phyloP scores from a whole-genome alignment of 345 rosid species.

The Melastoma malabathricum region DNA sequence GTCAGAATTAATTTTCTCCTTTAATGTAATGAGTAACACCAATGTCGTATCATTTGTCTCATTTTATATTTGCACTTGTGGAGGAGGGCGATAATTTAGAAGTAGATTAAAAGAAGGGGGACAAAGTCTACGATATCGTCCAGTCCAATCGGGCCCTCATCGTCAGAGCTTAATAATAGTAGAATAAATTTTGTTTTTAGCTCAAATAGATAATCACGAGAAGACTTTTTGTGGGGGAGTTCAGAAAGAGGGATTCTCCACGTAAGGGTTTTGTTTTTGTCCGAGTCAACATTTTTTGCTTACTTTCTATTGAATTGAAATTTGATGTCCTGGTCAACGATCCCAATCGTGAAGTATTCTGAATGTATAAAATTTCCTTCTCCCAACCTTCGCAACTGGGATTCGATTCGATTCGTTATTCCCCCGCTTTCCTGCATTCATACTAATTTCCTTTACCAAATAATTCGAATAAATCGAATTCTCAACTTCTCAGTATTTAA shows the following conservation, averaged over 20 bases:
- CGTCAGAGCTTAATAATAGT: neutral
- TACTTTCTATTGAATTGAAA: neutral
- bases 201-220: neutral
- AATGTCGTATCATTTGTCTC: too few relatives aligned
- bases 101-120: neutral
- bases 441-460: neutral
- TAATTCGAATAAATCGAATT: too few relatives aligned
- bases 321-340: neutral
- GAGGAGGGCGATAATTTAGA: neutral
- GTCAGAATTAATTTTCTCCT: too few relatives aligned
- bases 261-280: too few relatives aligned
- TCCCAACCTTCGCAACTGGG: neutral
- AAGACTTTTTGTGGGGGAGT: too few relatives aligned
- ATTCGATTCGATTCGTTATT: neutral
- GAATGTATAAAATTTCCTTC: neutral
- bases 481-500: too few relatives aligned
- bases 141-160: neutral
- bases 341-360: neutral
- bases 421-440: neutral
- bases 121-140: conserved; percentile 1
- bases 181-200: neutral
- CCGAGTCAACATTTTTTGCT: neutral
- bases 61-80: too few relatives aligned
- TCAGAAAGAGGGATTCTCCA: too few relatives aligned
- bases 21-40: too few relatives aligned